phyloP scores from a whole-genome alignment of 352 stramenopile species.

The Albugo laibachii region DNA sequence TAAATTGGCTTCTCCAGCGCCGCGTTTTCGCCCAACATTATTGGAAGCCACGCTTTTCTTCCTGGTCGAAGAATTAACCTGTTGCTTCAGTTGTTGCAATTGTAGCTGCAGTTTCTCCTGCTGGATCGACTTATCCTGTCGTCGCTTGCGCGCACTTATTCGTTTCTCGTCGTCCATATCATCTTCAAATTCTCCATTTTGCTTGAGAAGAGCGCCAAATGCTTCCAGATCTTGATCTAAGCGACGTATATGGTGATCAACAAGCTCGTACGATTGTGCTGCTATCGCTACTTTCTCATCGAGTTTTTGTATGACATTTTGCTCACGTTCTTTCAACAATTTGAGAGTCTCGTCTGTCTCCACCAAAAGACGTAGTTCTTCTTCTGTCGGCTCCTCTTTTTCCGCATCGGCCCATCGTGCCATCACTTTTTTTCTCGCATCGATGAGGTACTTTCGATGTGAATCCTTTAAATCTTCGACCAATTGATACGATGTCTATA shows the following conservation, averaged over 20 bases:
- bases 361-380: constrained; percentile 45
- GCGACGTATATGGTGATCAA: constrained; percentile 72
- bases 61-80: constrained; percentile 1
- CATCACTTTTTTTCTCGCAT: constrained; percentile 35
- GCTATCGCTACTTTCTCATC: constrained; percentile 79
- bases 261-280: constrained; percentile 68
- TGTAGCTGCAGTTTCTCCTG: constrained; percentile 8
- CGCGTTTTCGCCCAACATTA: constrained; percentile 23
- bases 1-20: constrained; percentile 12
- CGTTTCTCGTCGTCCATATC: constrained; percentile 36
- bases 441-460: constrained; percentile 40
- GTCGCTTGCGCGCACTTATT: too few relatives aligned
- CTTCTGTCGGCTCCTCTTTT: constrained; percentile 25
- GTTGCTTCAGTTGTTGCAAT: constrained; percentile 8
- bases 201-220: constrained; percentile 45
- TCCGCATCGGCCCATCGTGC: constrained; percentile 25
- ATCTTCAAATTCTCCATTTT: constrained; percentile 64
- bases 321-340: constrained; percentile 29
- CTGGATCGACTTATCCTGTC: background rate
- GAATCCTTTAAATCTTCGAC: constrained; percentile 48
- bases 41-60: constrained; percentile 3
- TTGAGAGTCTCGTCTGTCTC: constrained; percentile 24
- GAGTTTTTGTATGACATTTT: constrained; percentile 63
- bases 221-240: constrained; percentile 58
- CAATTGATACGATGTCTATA: constrained; percentile 51